Conservation (phyloP, 495 filamentous ascomycete species). For the Neurospora tetraspora region DNA sequence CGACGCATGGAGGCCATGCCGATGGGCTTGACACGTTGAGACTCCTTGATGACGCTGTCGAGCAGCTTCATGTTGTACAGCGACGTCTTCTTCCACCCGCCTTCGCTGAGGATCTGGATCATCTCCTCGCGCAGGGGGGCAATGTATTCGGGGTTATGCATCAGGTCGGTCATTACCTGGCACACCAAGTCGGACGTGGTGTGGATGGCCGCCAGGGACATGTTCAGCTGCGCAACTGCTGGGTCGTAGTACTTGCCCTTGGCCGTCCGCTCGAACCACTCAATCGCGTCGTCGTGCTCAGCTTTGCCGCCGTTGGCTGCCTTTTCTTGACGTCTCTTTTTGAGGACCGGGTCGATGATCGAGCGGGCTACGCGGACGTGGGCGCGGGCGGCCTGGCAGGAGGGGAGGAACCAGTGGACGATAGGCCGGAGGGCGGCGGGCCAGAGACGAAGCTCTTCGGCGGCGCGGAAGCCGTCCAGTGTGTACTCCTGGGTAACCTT, state of each 20-base stretch:
- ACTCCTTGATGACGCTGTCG: conserved; percentile 41
- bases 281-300: conserved; percentile 23
- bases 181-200: conserved; percentile 29
- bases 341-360: conserved; percentile 19
- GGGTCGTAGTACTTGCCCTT: conserved; percentile 19
- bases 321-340: conserved; percentile 15
- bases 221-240: conserved; percentile 16
- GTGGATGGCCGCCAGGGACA: conserved; percentile 24
- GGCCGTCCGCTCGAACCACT: conserved; percentile 25
- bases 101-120: conserved; percentile 17
- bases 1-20: conserved; percentile 32
- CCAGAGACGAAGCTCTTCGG: conserved; percentile 20
- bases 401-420: conserved; percentile 25
- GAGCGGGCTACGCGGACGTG: conserved; percentile 13
- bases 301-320: neutral
- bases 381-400: conserved; percentile 12
- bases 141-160: conserved; percentile 25
- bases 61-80: conserved; percentile 44
- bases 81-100: conserved; percentile 37
- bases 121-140: conserved; percentile 29
- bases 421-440: conserved; percentile 24
- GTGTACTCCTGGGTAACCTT: conserved; percentile 31
- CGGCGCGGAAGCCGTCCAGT: conserved; percentile 16
- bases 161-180: conserved; percentile 28
- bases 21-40: conserved; percentile 30